Percentiles rank a stretch among this genome's conserved stretches.
phyloP scores from a whole-genome alignment of 495 filamentous ascomycete genomes.

The Penicillium samsonianum region DNA sequence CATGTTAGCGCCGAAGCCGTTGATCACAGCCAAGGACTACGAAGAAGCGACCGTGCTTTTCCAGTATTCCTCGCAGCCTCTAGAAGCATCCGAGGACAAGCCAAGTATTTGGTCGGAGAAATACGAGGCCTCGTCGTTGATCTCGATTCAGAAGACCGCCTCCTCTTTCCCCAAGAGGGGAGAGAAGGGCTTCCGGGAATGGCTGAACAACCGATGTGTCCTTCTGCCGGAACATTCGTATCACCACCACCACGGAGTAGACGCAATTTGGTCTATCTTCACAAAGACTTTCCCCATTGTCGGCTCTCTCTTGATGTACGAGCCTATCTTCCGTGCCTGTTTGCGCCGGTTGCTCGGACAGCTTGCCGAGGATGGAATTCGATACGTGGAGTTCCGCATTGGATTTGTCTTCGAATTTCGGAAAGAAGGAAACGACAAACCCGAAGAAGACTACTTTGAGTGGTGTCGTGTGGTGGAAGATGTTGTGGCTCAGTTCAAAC shows the following conservation, averaged over 20 bases:
- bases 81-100: slow-evolving; percentile 22
- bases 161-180: slow-evolving; percentile 71
- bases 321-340: slow-evolving; percentile 83
- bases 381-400: slow-evolving; percentile 71
- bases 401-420: slow-evolving; percentile 64
- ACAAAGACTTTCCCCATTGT: slow-evolving; percentile 67
- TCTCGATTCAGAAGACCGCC: slow-evolving; percentile 66
- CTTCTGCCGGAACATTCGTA: slow-evolving; percentile 70
- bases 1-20: slow-evolving; percentile 57
- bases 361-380: slow-evolving; percentile 73
- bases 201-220: slow-evolving; percentile 73
- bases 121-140: slow-evolving; percentile 57
- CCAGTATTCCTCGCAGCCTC: slow-evolving; percentile 43
- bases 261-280: slow-evolving; percentile 81
- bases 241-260: slow-evolving; percentile 77
- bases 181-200: slow-evolving; percentile 67
- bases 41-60: slow-evolving; percentile 52
- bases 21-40: slow-evolving; percentile 49
- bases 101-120: slow-evolving; percentile 59
- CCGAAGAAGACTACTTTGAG: slow-evolving; percentile 62
- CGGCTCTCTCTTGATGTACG: slow-evolving; percentile 76
- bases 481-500: slow-evolving; percentile 74
- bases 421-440: slow-evolving; percentile 55
- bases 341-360: slow-evolving; percentile 65
- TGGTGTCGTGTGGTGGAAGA: slow-evolving; percentile 73